Evolutionary conservation across 2,329 filamentous ascomycete species (phyloP).

Genomic region (Tolypocladium paradoxum): DNA sequence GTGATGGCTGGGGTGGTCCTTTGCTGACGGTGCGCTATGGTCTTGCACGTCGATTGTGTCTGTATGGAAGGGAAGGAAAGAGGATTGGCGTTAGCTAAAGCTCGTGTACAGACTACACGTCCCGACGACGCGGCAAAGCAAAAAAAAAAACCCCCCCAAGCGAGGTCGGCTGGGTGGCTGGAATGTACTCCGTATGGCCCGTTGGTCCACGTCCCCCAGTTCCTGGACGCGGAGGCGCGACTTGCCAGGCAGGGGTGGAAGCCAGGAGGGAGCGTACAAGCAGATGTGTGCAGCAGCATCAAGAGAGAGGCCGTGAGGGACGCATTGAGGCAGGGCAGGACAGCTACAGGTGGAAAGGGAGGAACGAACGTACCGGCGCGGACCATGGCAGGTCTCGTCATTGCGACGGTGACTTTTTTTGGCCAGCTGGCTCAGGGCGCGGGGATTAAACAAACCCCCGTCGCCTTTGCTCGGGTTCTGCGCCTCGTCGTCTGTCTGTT

Average conservation of each 20-base stretch:
- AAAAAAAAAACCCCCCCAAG: not conserved
- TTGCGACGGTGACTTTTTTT: slow-evolving; percentile 18
- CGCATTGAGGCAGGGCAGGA: slow-evolving; percentile 2
- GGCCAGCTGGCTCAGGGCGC: not conserved
- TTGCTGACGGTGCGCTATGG: slow-evolving; percentile 67
- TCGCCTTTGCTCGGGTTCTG: not conserved
- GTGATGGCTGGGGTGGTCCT: slow-evolving; percentile 52
- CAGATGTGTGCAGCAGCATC: slow-evolving; percentile 5
- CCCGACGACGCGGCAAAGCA: not conserved
- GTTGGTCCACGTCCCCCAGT: not conserved
- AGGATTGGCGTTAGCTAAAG: slow-evolving; percentile 1
- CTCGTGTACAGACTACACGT: slow-evolving; percentile 3
- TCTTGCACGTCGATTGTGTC: slow-evolving; percentile 95
- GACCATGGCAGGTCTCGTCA: slow-evolving; percentile 50
- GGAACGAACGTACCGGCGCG: slow-evolving; percentile 44
- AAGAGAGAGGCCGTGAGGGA: slow-evolving; percentile 8
- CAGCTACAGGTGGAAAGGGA: no score
- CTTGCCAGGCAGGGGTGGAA: not conserved
- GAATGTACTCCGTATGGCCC: not conserved
- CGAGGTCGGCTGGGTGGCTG: not conserved
- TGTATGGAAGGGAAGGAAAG: slow-evolving; percentile 21
- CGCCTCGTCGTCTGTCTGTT: not conserved
- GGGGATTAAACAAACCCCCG: not conserved
- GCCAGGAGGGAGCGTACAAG: not conserved
- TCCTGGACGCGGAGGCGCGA: not conserved